Base-by-base conservation (phyloP, 345 rosid species). In the Pelargonium nanum region DNA sequence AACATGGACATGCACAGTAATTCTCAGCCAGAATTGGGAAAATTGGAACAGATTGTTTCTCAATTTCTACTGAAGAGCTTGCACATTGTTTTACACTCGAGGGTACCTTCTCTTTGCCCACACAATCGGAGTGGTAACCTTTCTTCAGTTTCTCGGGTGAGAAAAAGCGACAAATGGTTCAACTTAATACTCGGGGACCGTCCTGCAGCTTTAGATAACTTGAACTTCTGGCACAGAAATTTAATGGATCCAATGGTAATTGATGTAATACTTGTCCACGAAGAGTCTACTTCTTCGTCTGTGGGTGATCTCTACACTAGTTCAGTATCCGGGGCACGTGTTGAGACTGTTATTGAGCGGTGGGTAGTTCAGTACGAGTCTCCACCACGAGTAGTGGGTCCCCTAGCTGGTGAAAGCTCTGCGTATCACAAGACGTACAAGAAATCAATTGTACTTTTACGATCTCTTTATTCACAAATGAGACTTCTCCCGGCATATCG, bases 111-210 rank as follows among this genome's bases (percentile, higher is more conserved):
- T 61, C 73, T 87, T 70, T 86, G 72, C 63, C 73, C 67, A 4
- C 79, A 68, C 55, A 80, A 68, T 23, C 81, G 70, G 10, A 57
- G 55, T 55, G 63, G 70, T 52, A 79, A 69, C n/a, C 59, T 57
- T 24, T 57, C 58, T 13, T 76, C 87, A 0, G 68, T 44, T 76
- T 71, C 68, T 57, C 78, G 78, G 51, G 78, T 66, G 26, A 84
- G 65, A 66, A 88, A 78, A 82, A 91, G 80, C 50, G 97, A 91
- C 70, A 88, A 76, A 80, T 91, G 97, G 97, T 91, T 91, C 72
- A 84, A 88, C 76, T 76, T 91, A 59, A 82, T 83, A 1, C 76
- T 88, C 65, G 97, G 97, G 53, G 91, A 81, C 65, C 91, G 91
- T 65, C 91, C 94, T 30, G 77, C 88, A 1, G 89, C 80, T 13